Evolutionary conservation across 768 basidiomycete species (phyloP).

Genomic region (Rossbeevera mucosa): DNA sequence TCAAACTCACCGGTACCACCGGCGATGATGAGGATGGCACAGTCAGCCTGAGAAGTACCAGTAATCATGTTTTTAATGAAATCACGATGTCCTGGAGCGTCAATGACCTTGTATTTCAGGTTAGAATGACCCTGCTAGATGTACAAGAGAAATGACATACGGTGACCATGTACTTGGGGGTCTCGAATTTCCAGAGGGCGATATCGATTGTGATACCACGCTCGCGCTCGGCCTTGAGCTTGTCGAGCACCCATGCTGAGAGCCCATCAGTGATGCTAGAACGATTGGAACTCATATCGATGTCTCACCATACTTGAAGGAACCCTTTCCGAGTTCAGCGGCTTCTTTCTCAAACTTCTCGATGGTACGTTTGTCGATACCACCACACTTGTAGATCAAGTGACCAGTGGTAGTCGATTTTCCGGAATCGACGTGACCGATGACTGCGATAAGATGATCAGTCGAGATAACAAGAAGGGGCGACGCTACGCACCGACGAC

Average conservation of each 20-base stretch:
- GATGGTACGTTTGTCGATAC: constrained; percentile 99
- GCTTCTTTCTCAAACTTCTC: constrained; percentile 99
- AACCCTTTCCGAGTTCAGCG: constrained; percentile 99
- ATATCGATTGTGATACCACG: constrained; percentile 99
- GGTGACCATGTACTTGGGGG: constrained; percentile 91
- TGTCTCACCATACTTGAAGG: constrained; percentile 89
- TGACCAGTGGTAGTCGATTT: constrained; percentile 99
- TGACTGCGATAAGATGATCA: constrained; percentile 55
- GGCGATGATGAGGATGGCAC: constrained; percentile 99
- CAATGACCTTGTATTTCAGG: constrained; percentile 72
- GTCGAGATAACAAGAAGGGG: constrained; percentile 7
- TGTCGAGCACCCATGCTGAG: constrained; percentile 98
- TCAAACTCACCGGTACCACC: constrained; percentile 99
- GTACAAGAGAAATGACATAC: constrained; percentile 41
- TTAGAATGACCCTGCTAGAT: constrained; percentile 1
- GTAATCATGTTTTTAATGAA: constrained; percentile 99
- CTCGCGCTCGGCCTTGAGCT: constrained; percentile 99
- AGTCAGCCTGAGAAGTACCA: constrained; percentile 99
- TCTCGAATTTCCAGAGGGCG: constrained; percentile 99
- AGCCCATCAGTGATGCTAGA: constrained; percentile 22
- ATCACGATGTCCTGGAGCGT: constrained; percentile 99
- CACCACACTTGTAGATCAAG: constrained; percentile 99
- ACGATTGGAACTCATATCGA: constrained; percentile 16
- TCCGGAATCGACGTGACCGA: constrained; percentile 99
- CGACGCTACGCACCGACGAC: constrained; percentile 74